A percentile compares a stretch with the other conserved stretches of the same genome.
Evolutionary conservation across 768 basidiomycete genomes (phyloP).

Genomic region (Calocybe indica): DNA sequence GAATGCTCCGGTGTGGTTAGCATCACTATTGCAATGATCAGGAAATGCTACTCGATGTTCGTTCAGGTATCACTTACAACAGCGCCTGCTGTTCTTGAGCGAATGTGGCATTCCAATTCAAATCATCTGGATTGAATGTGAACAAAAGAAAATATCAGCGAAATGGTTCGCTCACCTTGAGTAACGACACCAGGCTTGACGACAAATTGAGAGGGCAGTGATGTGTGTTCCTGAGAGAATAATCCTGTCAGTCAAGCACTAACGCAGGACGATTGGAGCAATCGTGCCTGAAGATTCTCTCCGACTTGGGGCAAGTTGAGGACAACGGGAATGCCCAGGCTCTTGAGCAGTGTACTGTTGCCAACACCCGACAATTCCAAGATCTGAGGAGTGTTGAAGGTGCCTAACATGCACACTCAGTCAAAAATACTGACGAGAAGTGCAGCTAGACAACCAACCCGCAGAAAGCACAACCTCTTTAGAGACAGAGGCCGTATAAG

Average conservation of each 20-base stretch:
- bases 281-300: slow-evolving; percentile 31
- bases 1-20: slow-evolving; percentile 7
- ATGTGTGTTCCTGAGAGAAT: too few relatives aligned
- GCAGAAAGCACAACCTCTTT: slow-evolving; percentile 45
- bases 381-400: slow-evolving; percentile 23
- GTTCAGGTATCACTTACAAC: slow-evolving; percentile 1
- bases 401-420: background rate
- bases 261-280: too few relatives aligned
- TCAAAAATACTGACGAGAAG: background rate
- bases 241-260: too few relatives aligned
- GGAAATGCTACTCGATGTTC: slow-evolving; percentile 6
- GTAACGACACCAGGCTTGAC: too few relatives aligned
- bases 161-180: too few relatives aligned
- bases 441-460: slow-evolving; percentile 15
- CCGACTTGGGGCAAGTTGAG: slow-evolving; percentile 36
- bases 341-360: slow-evolving; percentile 29
- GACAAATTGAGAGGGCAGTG: too few relatives aligned
- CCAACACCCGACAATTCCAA: slow-evolving; percentile 44
- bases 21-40: slow-evolving; percentile 5
- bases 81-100: slow-evolving; percentile 1
- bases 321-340: slow-evolving; percentile 28
- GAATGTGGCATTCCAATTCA: slow-evolving; percentile 9
- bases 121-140: slow-evolving; percentile 14
- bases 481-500: slow-evolving; percentile 26
- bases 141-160: too few relatives aligned